A percentile compares a stretch with the other conserved stretches of the same genome.
phyloP scores from a whole-genome alignment of 148 eudicot species.

The Simmondsia chinensis region DNA sequence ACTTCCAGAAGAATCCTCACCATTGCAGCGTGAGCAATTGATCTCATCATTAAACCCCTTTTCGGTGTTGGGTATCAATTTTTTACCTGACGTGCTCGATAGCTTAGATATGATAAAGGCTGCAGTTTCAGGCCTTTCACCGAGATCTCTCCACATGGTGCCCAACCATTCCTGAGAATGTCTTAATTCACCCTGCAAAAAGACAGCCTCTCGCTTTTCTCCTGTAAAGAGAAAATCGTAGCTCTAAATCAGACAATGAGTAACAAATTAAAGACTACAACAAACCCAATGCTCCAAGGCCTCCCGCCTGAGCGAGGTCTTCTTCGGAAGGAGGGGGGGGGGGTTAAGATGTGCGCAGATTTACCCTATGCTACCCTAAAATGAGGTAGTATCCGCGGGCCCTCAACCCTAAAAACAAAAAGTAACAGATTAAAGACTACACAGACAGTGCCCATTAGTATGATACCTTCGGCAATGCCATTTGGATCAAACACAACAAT shows the following conservation, averaged over 20 bases:
- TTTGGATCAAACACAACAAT: background rate
- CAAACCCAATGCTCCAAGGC: no score
- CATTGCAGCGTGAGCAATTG: constrained; percentile 5
- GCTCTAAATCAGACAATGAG: no score
- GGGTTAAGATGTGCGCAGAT: no score
- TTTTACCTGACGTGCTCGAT: background rate
- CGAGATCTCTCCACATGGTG: constrained; percentile 44
- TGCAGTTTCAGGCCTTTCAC: constrained; percentile 47
- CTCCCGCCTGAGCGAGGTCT: no score
- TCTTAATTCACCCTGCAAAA: constrained; percentile 37
- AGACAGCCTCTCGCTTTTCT: constrained; percentile 40
- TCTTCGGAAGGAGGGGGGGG: no score
- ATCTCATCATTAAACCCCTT: background rate
- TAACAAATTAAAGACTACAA: no score
- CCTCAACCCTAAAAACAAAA: no score
- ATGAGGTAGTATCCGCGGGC: no score
- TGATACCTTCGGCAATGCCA: background rate
- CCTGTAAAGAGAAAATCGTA: no score
- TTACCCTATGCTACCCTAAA: no score
- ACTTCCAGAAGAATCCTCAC: background rate
- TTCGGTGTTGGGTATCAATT: background rate
- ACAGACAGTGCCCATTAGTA: background rate
- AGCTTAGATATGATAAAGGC: constrained; percentile 14
- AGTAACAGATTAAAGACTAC: no score
- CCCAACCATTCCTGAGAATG: constrained; percentile 78